A percentile compares a stretch with the other conserved stretches of the same genome.
Conservation (phyloP, 495 filamentous ascomycete species). For the Aspergillus ellipticus region DNA sequence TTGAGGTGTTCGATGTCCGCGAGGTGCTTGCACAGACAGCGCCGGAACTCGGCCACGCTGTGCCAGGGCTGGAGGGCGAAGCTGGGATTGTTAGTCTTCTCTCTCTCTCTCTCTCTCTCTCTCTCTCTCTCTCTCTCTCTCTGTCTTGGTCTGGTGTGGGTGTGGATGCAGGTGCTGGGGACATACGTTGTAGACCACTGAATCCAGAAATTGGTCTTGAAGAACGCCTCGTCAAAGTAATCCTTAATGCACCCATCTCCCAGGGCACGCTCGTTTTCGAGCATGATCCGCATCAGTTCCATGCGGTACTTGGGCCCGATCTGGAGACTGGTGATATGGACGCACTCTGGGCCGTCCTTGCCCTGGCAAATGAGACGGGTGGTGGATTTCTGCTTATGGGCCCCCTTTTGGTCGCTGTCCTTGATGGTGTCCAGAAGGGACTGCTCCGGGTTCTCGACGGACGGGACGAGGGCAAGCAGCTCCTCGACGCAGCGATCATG, state of each 20-base stretch:
- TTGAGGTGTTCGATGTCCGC: slow-evolving; percentile 22
- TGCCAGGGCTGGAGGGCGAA: slow-evolving; percentile 38
- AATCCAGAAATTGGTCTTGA: slow-evolving; percentile 37
- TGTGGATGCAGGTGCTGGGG: no score
- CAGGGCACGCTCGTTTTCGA: slow-evolving; percentile 23
- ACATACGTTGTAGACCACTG: slow-evolving; percentile 37
- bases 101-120: no score
- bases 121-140: no score
- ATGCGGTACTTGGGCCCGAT: slow-evolving; percentile 20
- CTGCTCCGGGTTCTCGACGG: not conserved
- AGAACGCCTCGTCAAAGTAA: slow-evolving; percentile 31
- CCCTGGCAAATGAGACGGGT: slow-evolving; percentile 5
- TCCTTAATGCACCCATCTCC: slow-evolving; percentile 29
- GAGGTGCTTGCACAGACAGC: slow-evolving; percentile 21
- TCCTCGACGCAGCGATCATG: slow-evolving; percentile 34
- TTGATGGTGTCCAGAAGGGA: slow-evolving; percentile 14
- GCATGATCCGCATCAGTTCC: slow-evolving; percentile 25
- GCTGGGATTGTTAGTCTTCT: slow-evolving; percentile 5
- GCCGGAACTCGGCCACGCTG: slow-evolving; percentile 30
- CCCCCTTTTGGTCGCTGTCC: not conserved
- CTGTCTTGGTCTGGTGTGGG: no score
- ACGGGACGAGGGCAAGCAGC: slow-evolving; percentile 29
- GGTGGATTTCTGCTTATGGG: not conserved
- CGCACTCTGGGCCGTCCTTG: not conserved
- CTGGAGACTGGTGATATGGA: slow-evolving; percentile 1